Conservation (phyloP, 2,329 filamentous ascomycete species). For the Harringtonia lauricola region DNA sequence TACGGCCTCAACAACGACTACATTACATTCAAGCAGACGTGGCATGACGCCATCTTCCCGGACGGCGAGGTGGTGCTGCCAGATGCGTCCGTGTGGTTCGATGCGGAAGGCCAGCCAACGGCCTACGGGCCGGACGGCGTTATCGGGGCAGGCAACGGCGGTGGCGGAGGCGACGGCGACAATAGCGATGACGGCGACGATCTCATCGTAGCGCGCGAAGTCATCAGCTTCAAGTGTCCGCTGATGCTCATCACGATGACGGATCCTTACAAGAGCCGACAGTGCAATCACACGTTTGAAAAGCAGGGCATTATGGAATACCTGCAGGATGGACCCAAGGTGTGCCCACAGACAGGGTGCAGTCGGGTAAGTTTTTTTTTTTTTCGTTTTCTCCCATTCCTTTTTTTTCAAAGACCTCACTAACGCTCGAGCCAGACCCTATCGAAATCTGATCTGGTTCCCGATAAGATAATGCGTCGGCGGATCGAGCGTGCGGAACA, state of each 20-base stretch:
- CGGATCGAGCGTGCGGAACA: slow-evolving; percentile 44
- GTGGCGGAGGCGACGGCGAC: slow-evolving; percentile 37
- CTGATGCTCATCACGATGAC: slow-evolving; percentile 53
- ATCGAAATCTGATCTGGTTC: slow-evolving; percentile 42
- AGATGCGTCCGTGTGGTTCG: slow-evolving; percentile 44
- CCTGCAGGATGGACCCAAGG: slow-evolving; percentile 23
- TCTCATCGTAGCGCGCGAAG: slow-evolving; percentile 52
- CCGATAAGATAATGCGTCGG: slow-evolving; percentile 44
- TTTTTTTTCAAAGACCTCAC: slow-evolving; percentile 1
- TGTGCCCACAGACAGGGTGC: slow-evolving; percentile 59
- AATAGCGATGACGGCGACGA: slow-evolving; percentile 61
- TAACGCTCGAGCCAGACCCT: slow-evolving; percentile 22
- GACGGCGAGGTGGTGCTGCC: slow-evolving; percentile 39
- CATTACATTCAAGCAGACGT: slow-evolving; percentile 44
- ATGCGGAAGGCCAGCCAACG: slow-evolving; percentile 28
- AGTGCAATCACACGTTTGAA: slow-evolving; percentile 66
- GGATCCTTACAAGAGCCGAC: slow-evolving; percentile 54
- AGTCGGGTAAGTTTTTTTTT: slow-evolving; percentile 31
- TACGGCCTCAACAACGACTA: slow-evolving; percentile 50
- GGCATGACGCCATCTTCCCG: slow-evolving; percentile 41
- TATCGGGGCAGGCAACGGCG: slow-evolving; percentile 43
- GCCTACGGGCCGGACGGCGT: slow-evolving; percentile 14
- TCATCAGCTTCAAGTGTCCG: slow-evolving; percentile 57
- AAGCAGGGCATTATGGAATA: slow-evolving; percentile 49
- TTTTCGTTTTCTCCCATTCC: neutral